Conservation (phyloP, 768 basidiomycete species). For the Megacollybia marginata region DNA sequence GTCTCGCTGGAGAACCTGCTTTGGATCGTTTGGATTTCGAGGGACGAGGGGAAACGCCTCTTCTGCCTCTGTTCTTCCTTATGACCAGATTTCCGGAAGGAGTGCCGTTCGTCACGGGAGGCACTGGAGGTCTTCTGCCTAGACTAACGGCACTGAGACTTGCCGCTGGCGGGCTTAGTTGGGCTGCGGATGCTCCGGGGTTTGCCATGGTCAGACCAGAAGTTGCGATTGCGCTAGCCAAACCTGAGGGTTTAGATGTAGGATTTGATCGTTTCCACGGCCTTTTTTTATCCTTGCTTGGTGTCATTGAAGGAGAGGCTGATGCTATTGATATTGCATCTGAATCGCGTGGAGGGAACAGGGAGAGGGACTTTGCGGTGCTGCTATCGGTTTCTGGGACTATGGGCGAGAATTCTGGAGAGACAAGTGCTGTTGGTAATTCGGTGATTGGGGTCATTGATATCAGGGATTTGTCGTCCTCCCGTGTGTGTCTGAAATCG, state of each 20-base stretch:
- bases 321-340: not conserved
- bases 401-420: not conserved
- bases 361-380: not conserved
- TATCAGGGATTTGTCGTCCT: not conserved
- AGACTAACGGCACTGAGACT: conserved; percentile 6
- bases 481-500: not conserved
- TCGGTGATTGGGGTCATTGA: not conserved
- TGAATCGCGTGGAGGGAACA: not conserved
- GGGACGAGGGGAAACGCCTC: conserved; percentile 1
- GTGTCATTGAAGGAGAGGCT: not conserved
- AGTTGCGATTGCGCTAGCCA: conserved; percentile 63
- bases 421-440: no score
- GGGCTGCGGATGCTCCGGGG: conserved; percentile 31
- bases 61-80: no score
- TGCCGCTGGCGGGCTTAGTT: conserved; percentile 10
- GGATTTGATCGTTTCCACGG: conserved; percentile 38
- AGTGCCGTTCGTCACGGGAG: conserved; percentile 3
- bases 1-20: conserved; percentile 1
- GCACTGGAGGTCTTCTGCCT: not conserved
- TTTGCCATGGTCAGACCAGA: conserved; percentile 64
- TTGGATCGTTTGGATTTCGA: not conserved
- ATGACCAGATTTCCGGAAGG: no score
- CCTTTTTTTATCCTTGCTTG: not conserved
- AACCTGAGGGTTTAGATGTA: conserved; percentile 43
- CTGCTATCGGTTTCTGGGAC: not conserved